phyloP scores from a whole-genome alignment of 129 eudicot species.

The Deinandra increscens region DNA sequence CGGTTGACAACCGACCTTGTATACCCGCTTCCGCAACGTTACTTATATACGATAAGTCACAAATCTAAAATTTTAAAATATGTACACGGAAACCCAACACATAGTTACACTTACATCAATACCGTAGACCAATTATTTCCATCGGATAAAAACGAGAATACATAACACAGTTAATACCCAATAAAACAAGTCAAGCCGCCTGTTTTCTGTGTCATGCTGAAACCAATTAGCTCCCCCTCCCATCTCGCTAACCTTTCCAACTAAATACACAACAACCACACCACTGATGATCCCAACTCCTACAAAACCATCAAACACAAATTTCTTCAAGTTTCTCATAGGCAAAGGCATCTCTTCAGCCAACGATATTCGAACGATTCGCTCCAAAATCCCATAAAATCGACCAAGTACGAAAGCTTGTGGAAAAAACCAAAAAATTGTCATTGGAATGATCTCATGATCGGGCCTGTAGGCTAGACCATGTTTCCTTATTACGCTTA shows the following conservation, averaged over 20 bases:
- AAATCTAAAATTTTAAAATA: too few relatives aligned
- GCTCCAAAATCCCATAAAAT: neutral
- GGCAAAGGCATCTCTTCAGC: neutral
- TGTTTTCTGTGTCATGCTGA: neutral
- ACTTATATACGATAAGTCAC: too few relatives aligned
- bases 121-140: too few relatives aligned
- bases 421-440: slow-evolving; percentile 6
- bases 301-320: neutral
- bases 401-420: neutral
- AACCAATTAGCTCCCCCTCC: neutral
- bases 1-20: too few relatives aligned
- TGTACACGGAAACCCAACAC: too few relatives aligned
- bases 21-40: too few relatives aligned
- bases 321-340: neutral
- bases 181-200: neutral
- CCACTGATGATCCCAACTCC: neutral
- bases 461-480: too few relatives aligned
- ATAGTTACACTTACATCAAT: too few relatives aligned
- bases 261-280: neutral
- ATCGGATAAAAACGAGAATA: neutral
- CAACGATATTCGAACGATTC: too few relatives aligned
- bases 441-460: too few relatives aligned
- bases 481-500: too few relatives aligned
- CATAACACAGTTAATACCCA: neutral
- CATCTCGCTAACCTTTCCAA: slow-evolving; percentile 4